A percentile compares a stretch with the other conserved stretches of the same genome.
Conservation (phyloP, 2,329 filamentous ascomycete genomes). For the Neophaeococcomyces mojaviensis region DNA sequence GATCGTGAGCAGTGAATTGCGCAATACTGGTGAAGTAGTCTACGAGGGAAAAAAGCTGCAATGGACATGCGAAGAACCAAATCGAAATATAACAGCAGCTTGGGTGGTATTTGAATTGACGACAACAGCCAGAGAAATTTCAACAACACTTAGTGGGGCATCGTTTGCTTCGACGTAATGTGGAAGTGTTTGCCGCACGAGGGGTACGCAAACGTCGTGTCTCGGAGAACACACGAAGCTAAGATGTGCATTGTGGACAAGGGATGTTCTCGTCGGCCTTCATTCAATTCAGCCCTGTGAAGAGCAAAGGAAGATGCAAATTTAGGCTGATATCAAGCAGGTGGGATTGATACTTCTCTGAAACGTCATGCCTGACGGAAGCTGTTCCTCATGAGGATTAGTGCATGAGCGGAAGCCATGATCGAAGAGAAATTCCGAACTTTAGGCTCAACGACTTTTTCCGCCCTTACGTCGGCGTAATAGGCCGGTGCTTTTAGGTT, state of each 20-base stretch:
- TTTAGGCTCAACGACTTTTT: not conserved
- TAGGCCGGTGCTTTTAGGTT: not conserved
- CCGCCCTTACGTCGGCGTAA: not conserved
- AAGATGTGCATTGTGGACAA: no score
- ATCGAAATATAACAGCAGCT: no score
- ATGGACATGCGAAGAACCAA: not conserved
- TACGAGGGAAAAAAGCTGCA: not conserved
- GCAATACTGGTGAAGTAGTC: not conserved
- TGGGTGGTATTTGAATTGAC: not conserved
- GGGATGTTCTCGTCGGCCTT: no score
- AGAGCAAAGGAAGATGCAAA: not conserved
- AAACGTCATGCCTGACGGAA: not conserved
- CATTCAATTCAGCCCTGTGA: no score
- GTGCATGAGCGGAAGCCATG: not conserved
- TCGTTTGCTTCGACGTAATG: not conserved
- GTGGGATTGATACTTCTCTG: not conserved
- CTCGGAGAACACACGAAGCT: not conserved
- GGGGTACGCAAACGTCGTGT: constrained; percentile 4
- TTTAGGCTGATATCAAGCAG: constrained; percentile 2
- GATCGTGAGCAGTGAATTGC: not conserved
- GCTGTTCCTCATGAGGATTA: not conserved
- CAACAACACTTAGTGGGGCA: not conserved
- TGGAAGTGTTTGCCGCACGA: not conserved
- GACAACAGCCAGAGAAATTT: not conserved
- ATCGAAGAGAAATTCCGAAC: not conserved